These are phyloP conservation scores for Cladosporium sp. DNA, from an alignment of 2,329 filamentous ascomycete genomes.

Conservation along the genomic window DNA sequence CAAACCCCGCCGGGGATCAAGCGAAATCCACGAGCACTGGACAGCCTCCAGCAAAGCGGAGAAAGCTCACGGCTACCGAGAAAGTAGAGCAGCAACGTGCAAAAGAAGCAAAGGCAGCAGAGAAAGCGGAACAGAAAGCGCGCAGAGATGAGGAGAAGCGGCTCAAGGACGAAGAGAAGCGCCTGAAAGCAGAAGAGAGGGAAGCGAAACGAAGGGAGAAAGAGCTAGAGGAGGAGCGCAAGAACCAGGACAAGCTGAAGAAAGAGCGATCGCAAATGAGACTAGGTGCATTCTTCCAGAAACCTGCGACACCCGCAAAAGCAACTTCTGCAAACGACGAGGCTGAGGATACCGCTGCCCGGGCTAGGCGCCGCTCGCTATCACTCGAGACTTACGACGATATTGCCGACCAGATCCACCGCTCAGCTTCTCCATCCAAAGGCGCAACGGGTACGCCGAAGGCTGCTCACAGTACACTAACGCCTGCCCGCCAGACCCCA, in stretches of 20 bases:
- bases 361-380: slow-evolving; percentile 33
- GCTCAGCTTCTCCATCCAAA: slow-evolving; percentile 23
- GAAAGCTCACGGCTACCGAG: slow-evolving; percentile 32
- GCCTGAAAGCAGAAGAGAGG: slow-evolving; percentile 37
- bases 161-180: slow-evolving; percentile 23
- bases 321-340: slow-evolving; percentile 18
- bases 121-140: slow-evolving; percentile 38
- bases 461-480: slow-evolving; percentile 9
- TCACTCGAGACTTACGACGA: slow-evolving; percentile 30
- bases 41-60: slow-evolving; percentile 38
- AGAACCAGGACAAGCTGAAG: slow-evolving; percentile 29
- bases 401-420: slow-evolving; percentile 22
- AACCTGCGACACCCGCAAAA: slow-evolving; percentile 33
- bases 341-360: slow-evolving; percentile 29
- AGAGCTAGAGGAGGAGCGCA: slow-evolving; percentile 27
- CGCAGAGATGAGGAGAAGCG: slow-evolving; percentile 31
- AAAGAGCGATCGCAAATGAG: slow-evolving; percentile 31
- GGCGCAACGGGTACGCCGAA: slow-evolving; percentile 22
- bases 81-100: slow-evolving; percentile 38
- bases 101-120: slow-evolving; percentile 38
- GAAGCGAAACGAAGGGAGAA: slow-evolving; percentile 41
- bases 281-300: slow-evolving; percentile 44
- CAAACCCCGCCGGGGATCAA: slow-evolving; percentile 9
- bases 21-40: slow-evolving; percentile 10
- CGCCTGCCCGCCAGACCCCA: not conserved